A percentile compares a stretch with the other conserved stretches of the same genome.
Conservation (phyloP, 2,329 filamentous ascomycete genomes). For the Seiridium cupressi region DNA sequence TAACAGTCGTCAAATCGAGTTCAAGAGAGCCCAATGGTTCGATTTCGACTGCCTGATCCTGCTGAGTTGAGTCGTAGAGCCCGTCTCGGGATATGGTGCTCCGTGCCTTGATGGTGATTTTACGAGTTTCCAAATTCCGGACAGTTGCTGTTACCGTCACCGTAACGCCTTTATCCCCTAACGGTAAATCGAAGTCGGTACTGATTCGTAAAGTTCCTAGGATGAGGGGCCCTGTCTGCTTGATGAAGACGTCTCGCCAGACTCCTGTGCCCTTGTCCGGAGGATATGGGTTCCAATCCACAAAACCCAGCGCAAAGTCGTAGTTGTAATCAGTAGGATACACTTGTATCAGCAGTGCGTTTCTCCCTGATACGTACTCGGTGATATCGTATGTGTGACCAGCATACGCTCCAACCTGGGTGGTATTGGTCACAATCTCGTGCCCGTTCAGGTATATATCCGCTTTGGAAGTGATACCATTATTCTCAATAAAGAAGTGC, state of each 20-base stretch:
- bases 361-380: constrained; percentile 33
- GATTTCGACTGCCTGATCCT: constrained; percentile 22
- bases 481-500: constrained; percentile 52
- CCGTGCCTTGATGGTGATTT: constrained; percentile 33
- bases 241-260: constrained; percentile 58
- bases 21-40: constrained; percentile 34
- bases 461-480: constrained; percentile 59
- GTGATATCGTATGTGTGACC: constrained; percentile 57
- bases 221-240: constrained; percentile 50
- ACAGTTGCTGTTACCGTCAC: constrained; percentile 37
- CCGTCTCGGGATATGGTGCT: constrained; percentile 32
- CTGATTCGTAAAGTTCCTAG: constrained; percentile 43
- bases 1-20: constrained; percentile 31
- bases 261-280: constrained; percentile 63
- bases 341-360: constrained; percentile 51
- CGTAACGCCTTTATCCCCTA: constrained; percentile 24
- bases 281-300: constrained; percentile 62
- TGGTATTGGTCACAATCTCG: constrained; percentile 43
- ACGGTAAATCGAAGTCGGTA: constrained; percentile 35
- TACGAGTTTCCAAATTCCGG: constrained; percentile 37
- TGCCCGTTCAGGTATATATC: constrained; percentile 60
- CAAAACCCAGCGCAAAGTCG: constrained; percentile 58
- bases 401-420: constrained; percentile 55
- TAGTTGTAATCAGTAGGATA: constrained; percentile 59
- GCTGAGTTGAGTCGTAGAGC: neutral